Conservation (phyloP, 495 filamentous ascomycete species). For the Daldinia childiae region DNA sequence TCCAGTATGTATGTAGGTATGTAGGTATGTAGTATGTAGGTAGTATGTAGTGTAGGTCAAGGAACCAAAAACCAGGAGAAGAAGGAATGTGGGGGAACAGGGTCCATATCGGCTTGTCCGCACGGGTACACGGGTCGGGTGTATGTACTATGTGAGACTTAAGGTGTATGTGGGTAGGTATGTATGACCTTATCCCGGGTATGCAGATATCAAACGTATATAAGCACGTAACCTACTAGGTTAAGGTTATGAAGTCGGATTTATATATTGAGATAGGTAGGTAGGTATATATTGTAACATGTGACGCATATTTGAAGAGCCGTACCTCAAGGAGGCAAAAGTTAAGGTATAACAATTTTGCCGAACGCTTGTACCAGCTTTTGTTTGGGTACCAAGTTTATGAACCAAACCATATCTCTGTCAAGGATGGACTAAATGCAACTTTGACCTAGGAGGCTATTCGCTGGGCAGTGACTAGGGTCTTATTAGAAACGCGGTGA, state of each 20-base stretch:
- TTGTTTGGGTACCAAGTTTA: constrained; percentile 5
- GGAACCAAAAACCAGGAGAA: neutral
- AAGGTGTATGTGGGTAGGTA: neutral
- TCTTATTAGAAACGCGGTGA: constrained; percentile 28
- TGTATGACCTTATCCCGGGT: neutral
- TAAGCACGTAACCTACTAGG: neutral
- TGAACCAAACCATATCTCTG: constrained; percentile 10
- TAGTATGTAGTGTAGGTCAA: neutral
- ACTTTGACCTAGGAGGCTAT: neutral
- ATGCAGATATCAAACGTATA: neutral
- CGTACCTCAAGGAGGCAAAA: neutral
- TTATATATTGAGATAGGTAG: neutral
- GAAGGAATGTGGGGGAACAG: constrained; percentile 31
- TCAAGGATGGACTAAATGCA: constrained; percentile 15
- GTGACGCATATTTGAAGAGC: constrained; percentile 1
- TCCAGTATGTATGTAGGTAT: neutral
- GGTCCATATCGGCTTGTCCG: neutral
- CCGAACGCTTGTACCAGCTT: neutral
- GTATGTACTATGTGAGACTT: neutral
- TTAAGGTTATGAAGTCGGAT: neutral
- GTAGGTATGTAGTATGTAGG: neutral
- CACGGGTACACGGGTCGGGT: constrained; percentile 5
- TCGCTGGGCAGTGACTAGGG: neutral
- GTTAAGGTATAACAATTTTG: neutral
- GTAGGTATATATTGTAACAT: neutral